These are phyloP conservation scores for Herpetomonas muscarum DNA, from an alignment of 208 protist genomes.

Conservation along the genomic window DNA sequence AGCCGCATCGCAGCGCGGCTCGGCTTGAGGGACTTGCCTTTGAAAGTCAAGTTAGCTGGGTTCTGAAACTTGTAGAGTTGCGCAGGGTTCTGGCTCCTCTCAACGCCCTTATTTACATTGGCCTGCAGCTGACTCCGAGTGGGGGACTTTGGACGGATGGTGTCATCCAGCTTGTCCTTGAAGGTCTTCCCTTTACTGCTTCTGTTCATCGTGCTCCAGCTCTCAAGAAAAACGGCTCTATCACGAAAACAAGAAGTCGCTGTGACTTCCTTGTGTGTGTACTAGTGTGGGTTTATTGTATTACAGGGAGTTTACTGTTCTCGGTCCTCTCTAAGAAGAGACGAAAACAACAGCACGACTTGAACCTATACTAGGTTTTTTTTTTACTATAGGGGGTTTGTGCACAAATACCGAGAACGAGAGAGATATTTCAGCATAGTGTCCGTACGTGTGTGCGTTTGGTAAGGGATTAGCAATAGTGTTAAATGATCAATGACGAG, in stretches of 20 bases:
- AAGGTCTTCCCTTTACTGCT: constrained; percentile 14
- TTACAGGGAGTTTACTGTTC: too few species aligned
- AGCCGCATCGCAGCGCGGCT: constrained; percentile 19
- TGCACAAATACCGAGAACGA: too few species aligned
- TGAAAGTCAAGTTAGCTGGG: constrained; percentile 57
- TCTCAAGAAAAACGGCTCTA: background rate
- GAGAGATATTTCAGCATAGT: too few species aligned
- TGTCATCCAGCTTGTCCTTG: constrained; percentile 44
- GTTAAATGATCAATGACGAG: too few species aligned
- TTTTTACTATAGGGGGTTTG: background rate
- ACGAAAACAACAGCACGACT: background rate
- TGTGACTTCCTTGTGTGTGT: constrained; percentile 1
- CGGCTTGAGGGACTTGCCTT: constrained; percentile 14
- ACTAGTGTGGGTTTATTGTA: constrained; percentile 7
- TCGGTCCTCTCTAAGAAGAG: too few species aligned
- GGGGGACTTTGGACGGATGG: constrained; percentile 32
- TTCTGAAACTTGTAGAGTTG: constrained; percentile 82
- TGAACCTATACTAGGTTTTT: constrained; percentile 6
- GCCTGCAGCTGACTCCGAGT: constrained; percentile 51
- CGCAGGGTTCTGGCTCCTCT: constrained; percentile 36
- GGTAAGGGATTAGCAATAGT: too few species aligned
- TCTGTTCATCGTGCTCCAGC: background rate
- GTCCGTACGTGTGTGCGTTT: too few species aligned
- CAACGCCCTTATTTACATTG: constrained; percentile 75
- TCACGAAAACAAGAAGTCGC: too few species aligned